Percentiles rank a stretch among this genome's conserved stretches.
phyloP scores from a whole-genome alignment of 306 rosid species.

The Pachyrhizus erosus region DNA sequence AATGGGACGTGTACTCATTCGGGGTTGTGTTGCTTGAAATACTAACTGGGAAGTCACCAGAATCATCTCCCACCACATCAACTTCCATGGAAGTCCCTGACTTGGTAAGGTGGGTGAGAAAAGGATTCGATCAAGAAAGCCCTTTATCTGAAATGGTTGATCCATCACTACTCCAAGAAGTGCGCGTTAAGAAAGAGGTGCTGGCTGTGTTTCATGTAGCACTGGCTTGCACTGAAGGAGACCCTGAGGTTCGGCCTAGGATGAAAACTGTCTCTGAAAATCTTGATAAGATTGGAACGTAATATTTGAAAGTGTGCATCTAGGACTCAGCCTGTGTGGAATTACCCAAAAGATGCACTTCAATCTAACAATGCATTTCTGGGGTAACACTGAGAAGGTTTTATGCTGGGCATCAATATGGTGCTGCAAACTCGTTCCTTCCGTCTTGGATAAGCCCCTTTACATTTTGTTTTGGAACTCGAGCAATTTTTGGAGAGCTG shows the following conservation, averaged over 20 bases:
- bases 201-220: conserved; percentile 91
- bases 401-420: conserved; percentile 31
- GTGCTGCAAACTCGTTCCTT: conserved; percentile 26
- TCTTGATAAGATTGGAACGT: conserved; percentile 75
- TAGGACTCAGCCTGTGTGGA: background rate
- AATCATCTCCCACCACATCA: conserved; percentile 85
- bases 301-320: background rate
- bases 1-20: conserved; percentile 91
- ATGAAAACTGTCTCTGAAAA: conserved; percentile 90
- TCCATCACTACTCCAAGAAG: conserved; percentile 82
- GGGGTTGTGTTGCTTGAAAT: conserved; percentile 88
- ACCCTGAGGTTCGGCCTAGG: conserved; percentile 86
- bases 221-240: conserved; percentile 86
- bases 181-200: conserved; percentile 89
- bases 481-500: conserved; percentile 45
- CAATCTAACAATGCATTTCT: conserved; percentile 33
- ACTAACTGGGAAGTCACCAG: conserved; percentile 90
- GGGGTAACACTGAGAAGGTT: conserved; percentile 38
- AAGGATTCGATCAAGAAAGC: conserved; percentile 89
- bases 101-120: conserved; percentile 85
- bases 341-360: conserved; percentile 10
- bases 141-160: conserved; percentile 95
- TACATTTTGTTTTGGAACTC: conserved; percentile 33
- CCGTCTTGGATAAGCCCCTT: conserved; percentile 27
- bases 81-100: conserved; percentile 78